Evolutionary conservation across 495 filamentous ascomycete genomes (phyloP).

Genomic region (Hyphodiscus hymeniophilus): DNA sequence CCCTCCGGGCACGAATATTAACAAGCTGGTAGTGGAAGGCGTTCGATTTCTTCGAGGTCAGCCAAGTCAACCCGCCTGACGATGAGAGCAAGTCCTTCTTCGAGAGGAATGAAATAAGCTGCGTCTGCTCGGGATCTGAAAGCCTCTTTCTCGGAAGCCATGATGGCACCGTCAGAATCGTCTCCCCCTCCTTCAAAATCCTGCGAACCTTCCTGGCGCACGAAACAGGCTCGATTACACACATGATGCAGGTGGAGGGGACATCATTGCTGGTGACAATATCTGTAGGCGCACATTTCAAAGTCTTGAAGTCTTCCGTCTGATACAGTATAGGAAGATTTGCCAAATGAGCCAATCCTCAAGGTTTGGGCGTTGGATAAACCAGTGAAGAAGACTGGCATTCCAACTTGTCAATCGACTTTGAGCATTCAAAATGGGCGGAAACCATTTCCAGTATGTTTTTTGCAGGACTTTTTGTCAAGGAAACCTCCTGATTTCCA

Average conservation of each 20-base stretch:
- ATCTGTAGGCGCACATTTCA: conserved; percentile 32
- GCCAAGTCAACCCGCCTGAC: conserved; percentile 70
- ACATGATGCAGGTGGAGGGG: conserved; percentile 88
- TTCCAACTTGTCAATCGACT: conserved; percentile 77
- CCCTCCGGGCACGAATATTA: too few relatives aligned
- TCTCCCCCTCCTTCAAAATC: conserved; percentile 80
- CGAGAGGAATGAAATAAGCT: conserved; percentile 40
- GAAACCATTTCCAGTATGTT: conserved; percentile 78
- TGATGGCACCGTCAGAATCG: conserved; percentile 77
- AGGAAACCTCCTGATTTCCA: background rate
- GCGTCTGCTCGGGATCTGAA: conserved; percentile 77
- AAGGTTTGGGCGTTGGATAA: conserved; percentile 97
- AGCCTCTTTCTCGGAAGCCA: conserved; percentile 82
- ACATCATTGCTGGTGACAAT: conserved; percentile 83
- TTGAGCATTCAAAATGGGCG: conserved; percentile 82
- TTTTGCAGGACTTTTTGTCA: conserved; percentile 7
- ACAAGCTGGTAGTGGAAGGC: conserved; percentile 99
- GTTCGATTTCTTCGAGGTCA: conserved; percentile 98
- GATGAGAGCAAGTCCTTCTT: conserved; percentile 45
- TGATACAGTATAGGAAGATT: conserved; percentile 50
- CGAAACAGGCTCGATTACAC: conserved; percentile 71
- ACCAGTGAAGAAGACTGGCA: conserved; percentile 84
- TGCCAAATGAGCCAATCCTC: conserved; percentile 75
- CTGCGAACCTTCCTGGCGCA: conserved; percentile 80
- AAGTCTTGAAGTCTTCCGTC: background rate